Base-by-base conservation (phyloP, 345 rosid genomes). In the Hibiscus syriacus region DNA sequence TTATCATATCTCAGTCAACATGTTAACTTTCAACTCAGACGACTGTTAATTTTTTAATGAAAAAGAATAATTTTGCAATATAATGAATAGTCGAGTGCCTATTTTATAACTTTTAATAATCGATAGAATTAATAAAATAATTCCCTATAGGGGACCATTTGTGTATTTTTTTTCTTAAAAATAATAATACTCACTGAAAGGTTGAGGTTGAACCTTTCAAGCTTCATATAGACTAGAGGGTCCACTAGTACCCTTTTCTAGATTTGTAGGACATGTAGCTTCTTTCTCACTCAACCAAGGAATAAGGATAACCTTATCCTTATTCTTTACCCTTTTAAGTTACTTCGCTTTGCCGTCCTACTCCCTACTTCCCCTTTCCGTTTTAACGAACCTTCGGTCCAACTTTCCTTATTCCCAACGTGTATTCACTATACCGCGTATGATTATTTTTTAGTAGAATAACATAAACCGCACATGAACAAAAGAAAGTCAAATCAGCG, bases 401-500 rank as follows among this genome's bases (percentile, higher is more conserved):
- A 63, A 3, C 54, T 16, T 63, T 7, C 67, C 67, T n/a, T 8
- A 41, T 63, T 26, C 67, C 53, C 14, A 23, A 25, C 67, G 67
- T 43, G 53, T 25, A 22, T 23, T 0, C 27, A 9, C 16, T 8
- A 22, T 10, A 4, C 59, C 34, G 59, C 13, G 34, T 55, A 13
- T 34, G 17, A 6, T 13, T 25, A 53, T 36, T 36, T 7, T 49
- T 49, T 17, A 8, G 9, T 36, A 11, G 0, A 52, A 7, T 50
- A 52, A 52, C 11, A 20, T 9, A 38, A 59, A 38, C 2, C 11
- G 16, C 23, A 10, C 23, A 38, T 5, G 29, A 25, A 7, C 1
- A 14, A 22, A 14, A 29, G 17, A 43, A 63, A 63, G 53, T 62
- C 67, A 62, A 62, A 46, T 63, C 66, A 41, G 22, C 66, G 66